Evolutionary conservation across 345 rosid genomes (phyloP).

Genomic region (Nephelium lappaceum): DNA sequence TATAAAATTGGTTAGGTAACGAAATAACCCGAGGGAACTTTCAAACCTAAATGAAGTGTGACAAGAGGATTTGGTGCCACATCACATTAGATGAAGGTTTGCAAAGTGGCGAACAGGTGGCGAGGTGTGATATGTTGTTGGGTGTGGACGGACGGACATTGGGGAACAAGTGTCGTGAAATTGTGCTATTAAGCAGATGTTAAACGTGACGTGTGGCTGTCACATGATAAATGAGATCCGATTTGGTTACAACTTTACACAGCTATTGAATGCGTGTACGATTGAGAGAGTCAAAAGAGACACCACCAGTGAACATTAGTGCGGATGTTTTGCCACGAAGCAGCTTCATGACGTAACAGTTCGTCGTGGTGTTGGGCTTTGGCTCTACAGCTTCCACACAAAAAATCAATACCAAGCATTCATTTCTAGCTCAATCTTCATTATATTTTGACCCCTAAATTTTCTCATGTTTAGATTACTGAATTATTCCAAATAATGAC

Average conservation of each 20-base stretch:
- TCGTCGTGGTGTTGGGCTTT: too few species aligned
- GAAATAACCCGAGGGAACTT: neutral
- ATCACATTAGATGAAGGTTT: neutral
- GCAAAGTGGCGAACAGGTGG: neutral
- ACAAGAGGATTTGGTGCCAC: neutral
- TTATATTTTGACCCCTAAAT: too few species aligned
- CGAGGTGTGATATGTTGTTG: neutral
- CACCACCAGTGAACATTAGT: neutral
- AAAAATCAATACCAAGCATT: too few species aligned
- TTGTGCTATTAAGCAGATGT: slow-evolving; percentile 15
- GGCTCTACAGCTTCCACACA: too few species aligned
- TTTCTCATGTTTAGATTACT: too few species aligned
- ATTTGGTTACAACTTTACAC: neutral
- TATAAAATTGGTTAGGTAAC: neutral
- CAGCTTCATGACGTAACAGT: neutral
- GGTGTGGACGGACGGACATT: neutral
- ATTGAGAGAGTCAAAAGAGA: neutral
- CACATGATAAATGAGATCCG: neutral
- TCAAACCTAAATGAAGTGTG: neutral
- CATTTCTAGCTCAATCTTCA: too few species aligned
- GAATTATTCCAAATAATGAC: too few species aligned
- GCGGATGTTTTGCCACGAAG: neutral
- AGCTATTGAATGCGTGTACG: neutral
- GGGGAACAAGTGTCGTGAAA: neutral
- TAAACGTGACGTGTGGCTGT: neutral